These are phyloP conservation scores for Penicillium cinerascens DNA, from an alignment of 495 filamentous ascomycete species.

Conservation along the genomic window DNA sequence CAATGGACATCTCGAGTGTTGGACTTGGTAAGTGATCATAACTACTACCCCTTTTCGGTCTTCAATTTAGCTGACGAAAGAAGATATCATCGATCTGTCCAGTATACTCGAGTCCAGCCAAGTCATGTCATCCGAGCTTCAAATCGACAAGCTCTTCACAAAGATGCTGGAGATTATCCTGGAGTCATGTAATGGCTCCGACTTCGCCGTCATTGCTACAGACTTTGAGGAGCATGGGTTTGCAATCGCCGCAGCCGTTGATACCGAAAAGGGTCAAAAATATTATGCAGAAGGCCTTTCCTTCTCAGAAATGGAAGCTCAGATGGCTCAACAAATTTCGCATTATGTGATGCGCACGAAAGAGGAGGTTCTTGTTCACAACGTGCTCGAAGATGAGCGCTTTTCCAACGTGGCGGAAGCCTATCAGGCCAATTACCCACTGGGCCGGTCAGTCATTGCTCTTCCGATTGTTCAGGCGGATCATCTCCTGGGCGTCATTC, in stretches of 20 bases:
- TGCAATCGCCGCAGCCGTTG: conserved; percentile 74
- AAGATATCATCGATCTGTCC: conserved; percentile 81
- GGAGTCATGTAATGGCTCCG: conserved; percentile 78
- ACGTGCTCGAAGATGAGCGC: conserved; percentile 78
- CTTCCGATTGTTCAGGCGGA: conserved; percentile 79
- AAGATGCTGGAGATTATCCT: conserved; percentile 91
- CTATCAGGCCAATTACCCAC: conserved; percentile 64
- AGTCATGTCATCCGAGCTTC: conserved; percentile 83
- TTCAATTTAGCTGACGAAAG: conserved; percentile 6
- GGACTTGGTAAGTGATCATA: conserved; percentile 31
- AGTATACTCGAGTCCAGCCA: conserved; percentile 86
- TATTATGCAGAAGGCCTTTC: conserved; percentile 59
- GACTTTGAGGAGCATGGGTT: conserved; percentile 68
- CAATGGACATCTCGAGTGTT: conserved; percentile 44
- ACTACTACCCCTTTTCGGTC: background rate
- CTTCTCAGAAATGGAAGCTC: conserved; percentile 58
- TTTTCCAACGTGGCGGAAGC: conserved; percentile 76
- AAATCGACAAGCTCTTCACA: conserved; percentile 76
- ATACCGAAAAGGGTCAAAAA: conserved; percentile 58
- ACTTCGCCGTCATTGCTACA: conserved; percentile 73
- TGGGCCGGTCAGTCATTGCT: conserved; percentile 76
- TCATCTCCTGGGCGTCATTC: conserved; percentile 76
- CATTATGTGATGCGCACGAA: conserved; percentile 80
- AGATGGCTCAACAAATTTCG: conserved; percentile 73
- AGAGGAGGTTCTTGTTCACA: conserved; percentile 78